These are phyloP conservation scores for Populus tremula DNA, from an alignment of 345 rosid genomes.

Conservation along the genomic window DNA sequence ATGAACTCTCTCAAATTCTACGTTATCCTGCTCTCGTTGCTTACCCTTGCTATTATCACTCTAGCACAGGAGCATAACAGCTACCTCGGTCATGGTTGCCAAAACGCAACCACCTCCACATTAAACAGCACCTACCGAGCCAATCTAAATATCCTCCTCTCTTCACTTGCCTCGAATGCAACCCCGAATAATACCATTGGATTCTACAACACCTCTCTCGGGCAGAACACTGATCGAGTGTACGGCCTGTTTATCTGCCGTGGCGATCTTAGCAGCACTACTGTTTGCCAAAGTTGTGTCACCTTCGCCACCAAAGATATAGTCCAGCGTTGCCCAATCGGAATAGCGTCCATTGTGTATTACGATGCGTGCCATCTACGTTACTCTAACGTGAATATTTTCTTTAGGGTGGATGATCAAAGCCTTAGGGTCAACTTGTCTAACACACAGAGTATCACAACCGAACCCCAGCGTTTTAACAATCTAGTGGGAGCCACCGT, in stretches of 20 bases:
- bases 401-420: slow-evolving; percentile 8
- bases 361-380: slow-evolving; percentile 44
- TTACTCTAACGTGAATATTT: slow-evolving; percentile 42
- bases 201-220: neutral
- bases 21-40: neutral
- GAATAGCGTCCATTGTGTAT: slow-evolving; percentile 34
- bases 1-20: neutral
- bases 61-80: neutral
- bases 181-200: neutral
- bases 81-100: neutral
- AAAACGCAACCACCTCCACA: neutral
- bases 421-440: accelerated
- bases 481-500: neutral
- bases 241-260: slow-evolving; percentile 22
- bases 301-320: slow-evolving; percentile 17
- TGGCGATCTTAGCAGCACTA: slow-evolving; percentile 6
- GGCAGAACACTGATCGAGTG: neutral
- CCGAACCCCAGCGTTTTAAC: slow-evolving; percentile 8
- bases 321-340: slow-evolving; percentile 24
- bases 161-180: slow-evolving; percentile 9
- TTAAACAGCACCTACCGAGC: slow-evolving; percentile 5
- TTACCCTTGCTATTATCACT: neutral
- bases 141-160: slow-evolving; percentile 10
- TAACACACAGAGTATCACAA: neutral
- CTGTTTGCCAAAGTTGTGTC: slow-evolving; percentile 36